phyloP scores from a whole-genome alignment of 306 rosid genomes.

The Inga oerstediana region DNA sequence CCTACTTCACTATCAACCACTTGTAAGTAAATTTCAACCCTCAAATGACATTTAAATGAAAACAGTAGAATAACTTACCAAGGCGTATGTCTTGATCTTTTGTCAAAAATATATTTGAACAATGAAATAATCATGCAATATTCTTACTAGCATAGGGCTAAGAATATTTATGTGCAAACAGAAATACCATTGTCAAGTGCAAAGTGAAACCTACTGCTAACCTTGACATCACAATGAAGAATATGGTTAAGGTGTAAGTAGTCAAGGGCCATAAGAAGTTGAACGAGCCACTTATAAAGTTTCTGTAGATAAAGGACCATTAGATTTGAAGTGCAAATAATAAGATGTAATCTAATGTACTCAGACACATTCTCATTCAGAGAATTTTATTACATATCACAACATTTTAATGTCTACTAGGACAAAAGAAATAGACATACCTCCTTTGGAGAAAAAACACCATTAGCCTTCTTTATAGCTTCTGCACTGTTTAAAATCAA shows the following conservation, averaged over 20 bases:
- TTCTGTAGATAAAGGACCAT: slow-evolving; percentile 50
- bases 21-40: slow-evolving; percentile 30
- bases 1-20: slow-evolving; percentile 57
- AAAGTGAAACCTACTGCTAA: slow-evolving; percentile 38
- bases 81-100: slow-evolving; percentile 86
- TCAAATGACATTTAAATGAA: not conserved
- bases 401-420: slow-evolving; percentile 8
- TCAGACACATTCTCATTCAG: not conserved
- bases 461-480: slow-evolving; percentile 72
- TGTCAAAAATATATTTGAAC: slow-evolving; percentile 93
- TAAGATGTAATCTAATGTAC: slow-evolving; percentile 8
- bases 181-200: slow-evolving; percentile 27
- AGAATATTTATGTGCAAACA: slow-evolving; percentile 15
- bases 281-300: slow-evolving; percentile 93
- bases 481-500: slow-evolving; percentile 67
- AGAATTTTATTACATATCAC: not conserved
- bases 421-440: slow-evolving; percentile 38
- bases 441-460: slow-evolving; percentile 77
- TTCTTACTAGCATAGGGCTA: slow-evolving; percentile 39
- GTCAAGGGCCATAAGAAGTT: slow-evolving; percentile 92
- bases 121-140: slow-evolving; percentile 50
- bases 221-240: slow-evolving; percentile 98
- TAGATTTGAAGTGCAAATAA: slow-evolving; percentile 20
- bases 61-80: slow-evolving; percentile 54
- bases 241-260: slow-evolving; percentile 86